Evolutionary conservation across 164 flowering plant species (phyloP).

Genomic region (Berberis vulgaris): DNA sequence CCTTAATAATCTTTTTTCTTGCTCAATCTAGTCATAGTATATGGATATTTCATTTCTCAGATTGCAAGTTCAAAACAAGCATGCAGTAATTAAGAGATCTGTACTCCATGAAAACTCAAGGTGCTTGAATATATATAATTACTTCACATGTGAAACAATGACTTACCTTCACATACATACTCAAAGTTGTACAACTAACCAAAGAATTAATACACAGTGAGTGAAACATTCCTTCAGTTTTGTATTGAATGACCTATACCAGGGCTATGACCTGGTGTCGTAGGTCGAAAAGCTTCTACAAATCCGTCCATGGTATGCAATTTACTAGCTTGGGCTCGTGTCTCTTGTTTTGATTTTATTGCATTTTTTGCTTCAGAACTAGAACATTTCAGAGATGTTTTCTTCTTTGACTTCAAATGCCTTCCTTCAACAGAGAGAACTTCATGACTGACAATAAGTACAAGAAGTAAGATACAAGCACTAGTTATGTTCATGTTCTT

Average conservation of each 20-base stretch:
- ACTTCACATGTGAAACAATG: no score
- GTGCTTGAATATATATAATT: no score
- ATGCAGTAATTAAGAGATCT: no score
- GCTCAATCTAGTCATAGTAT: no score
- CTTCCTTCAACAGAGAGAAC: not conserved
- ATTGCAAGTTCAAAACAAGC: no score
- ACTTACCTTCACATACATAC: not conserved
- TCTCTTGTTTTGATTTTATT: not conserved
- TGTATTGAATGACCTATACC: conserved; percentile 4
- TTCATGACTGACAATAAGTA: not conserved
- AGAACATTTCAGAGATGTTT: not conserved
- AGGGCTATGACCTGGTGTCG: conserved; percentile 8
- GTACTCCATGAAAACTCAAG: no score
- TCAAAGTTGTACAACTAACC: not conserved
- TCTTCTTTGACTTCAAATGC: conserved; percentile 11
- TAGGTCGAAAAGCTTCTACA: conserved; percentile 9
- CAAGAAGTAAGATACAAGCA: not conserved
- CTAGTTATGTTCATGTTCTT: not conserved
- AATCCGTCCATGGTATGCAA: conserved; percentile 1
- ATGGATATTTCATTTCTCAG: no score
- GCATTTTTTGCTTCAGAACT: not conserved
- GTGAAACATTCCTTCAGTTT: not conserved
- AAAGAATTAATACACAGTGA: not conserved
- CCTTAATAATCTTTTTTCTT: no score
- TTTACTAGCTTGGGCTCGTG: not conserved